Evolutionary conservation across 768 basidiomycete genomes (phyloP), one percentile per base, ranked within the genome.

Genomic region (Thelephora ganbajun): DNA sequence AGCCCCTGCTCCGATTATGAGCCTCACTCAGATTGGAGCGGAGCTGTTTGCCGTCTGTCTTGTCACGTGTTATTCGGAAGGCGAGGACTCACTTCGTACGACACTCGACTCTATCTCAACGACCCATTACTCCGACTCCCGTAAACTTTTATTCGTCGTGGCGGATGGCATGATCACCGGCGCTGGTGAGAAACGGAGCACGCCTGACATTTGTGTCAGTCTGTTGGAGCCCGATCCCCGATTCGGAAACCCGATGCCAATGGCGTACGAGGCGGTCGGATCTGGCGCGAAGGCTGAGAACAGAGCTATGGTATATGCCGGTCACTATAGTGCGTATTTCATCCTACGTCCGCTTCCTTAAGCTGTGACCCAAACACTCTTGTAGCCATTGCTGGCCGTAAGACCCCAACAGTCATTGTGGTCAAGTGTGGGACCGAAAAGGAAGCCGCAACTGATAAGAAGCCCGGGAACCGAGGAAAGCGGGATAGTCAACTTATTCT

Each of bases 151-250:
- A 43, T 93, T 97, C 62, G 71, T 99, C 48, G 84, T 99, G 11
- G 92, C 92, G 43, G 96, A 99, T 62, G 96, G 96, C 1, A 96
- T 99, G 90, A 92, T 99, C 54, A 98, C 94, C 0, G 96, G 96
- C 33, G 84, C 83, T 3, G 96, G 96, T 33, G 96, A 98, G 71
- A 94, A 92, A 67, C 72, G 70, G 56, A 92, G 89, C 52, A 99
- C 96, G 6, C 96, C 96, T 6, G 96, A 99, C 62, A 92, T 91
- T 42, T 98, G 94, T 59, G 93, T 98, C 36, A 72, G 80, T 35
- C 61, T 99, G 48, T 63, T 99, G 44, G 92, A 98, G 55, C 86
- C 87, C 3, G 96, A 99, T 63, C 83, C 88, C 20, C 74, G 96
- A 12, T 99, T 98, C 58, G 96, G 94, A 20, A 91, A 96, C 57